A percentile compares a stretch with the other conserved stretches of the same genome.
Evolutionary conservation across 768 basidiomycete genomes (phyloP).

Genomic region (Termitomyces sp.): DNA sequence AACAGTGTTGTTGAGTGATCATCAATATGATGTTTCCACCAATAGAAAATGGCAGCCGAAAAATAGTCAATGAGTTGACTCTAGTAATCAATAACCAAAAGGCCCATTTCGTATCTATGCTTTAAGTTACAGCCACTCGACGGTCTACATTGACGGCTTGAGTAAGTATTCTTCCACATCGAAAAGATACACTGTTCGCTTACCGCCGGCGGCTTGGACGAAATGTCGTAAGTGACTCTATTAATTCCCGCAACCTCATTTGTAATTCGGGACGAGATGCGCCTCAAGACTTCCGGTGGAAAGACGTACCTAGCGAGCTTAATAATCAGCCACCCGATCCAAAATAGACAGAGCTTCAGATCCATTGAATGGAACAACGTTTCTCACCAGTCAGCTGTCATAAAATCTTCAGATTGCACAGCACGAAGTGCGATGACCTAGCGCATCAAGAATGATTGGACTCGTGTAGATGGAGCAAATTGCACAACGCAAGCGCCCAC

Average conservation of each 20-base stretch:
- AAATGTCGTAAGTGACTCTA: conserved; percentile 93
- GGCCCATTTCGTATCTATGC: neutral
- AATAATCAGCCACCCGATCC: conserved; percentile 7
- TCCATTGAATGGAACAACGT: neutral
- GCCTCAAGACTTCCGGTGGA: conserved; percentile 81
- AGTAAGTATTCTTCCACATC: neutral
- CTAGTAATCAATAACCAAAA: neutral
- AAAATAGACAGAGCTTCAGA: neutral
- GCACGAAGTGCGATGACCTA: conserved; percentile 92
- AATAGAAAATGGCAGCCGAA: neutral
- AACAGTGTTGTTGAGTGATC: neutral
- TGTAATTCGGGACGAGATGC: conserved; percentile 94
- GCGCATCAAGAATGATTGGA: conserved; percentile 5
- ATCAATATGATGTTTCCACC: neutral
- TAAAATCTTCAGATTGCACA: conserved; percentile 98
- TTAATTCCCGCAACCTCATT: conserved; percentile 98
- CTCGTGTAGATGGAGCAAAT: neutral
- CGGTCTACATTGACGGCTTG: conserved; percentile 28
- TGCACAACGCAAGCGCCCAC: conserved; percentile 26
- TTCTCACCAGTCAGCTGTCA: conserved; percentile 96
- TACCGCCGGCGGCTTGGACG: conserved; percentile 93
- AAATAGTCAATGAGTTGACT: neutral
- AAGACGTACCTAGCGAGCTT: conserved; percentile 77
- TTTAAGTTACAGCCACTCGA: conserved; percentile 38
- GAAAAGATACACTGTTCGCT: conserved; percentile 20